Conservation (phyloP, 257 asterid species). For the Solanum paucissectum region DNA sequence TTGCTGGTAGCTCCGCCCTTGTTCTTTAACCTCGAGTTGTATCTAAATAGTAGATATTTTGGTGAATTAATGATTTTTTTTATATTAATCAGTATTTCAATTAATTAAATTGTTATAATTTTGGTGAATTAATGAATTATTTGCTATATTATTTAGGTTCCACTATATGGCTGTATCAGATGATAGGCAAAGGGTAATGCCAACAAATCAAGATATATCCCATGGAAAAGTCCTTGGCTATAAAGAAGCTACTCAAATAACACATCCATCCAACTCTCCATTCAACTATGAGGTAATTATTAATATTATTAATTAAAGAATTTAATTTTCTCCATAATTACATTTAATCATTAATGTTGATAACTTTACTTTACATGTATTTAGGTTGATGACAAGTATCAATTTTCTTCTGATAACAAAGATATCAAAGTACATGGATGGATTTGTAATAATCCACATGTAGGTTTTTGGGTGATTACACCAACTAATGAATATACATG, state of each 20-base stretch:
- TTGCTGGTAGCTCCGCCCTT: not conserved
- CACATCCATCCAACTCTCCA: constrained; percentile 15
- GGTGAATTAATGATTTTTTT: not conserved
- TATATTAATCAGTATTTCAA: too few species aligned
- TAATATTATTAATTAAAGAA: not conserved
- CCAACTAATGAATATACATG: constrained; percentile 17
- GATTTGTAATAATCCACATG: constrained; percentile 5
- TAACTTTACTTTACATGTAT: not conserved
- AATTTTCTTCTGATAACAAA: constrained; percentile 7
- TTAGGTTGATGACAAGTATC: constrained; percentile 34
- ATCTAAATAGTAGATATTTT: too few species aligned
- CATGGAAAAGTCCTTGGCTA: constrained; percentile 27
- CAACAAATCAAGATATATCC: constrained; percentile 23
- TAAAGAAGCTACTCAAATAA: constrained; percentile 41
- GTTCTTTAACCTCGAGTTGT: not conserved
- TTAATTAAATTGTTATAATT: not conserved
- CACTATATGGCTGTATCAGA: constrained; percentile 54
- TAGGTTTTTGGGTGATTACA: constrained; percentile 28
- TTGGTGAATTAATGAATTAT: not conserved
- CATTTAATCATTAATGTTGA: not conserved
- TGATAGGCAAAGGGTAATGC: constrained; percentile 42
- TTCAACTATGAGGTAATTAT: constrained; percentile 22
- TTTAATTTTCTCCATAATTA: not conserved
- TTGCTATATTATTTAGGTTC: constrained; percentile 18
- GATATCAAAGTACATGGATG: constrained; percentile 24